Percentiles rank a stretch among this genome's conserved stretches.
These are phyloP conservation scores for Arabis hirsuta DNA, from an alignment of 345 rosid genomes.

Conservation along the genomic window DNA sequence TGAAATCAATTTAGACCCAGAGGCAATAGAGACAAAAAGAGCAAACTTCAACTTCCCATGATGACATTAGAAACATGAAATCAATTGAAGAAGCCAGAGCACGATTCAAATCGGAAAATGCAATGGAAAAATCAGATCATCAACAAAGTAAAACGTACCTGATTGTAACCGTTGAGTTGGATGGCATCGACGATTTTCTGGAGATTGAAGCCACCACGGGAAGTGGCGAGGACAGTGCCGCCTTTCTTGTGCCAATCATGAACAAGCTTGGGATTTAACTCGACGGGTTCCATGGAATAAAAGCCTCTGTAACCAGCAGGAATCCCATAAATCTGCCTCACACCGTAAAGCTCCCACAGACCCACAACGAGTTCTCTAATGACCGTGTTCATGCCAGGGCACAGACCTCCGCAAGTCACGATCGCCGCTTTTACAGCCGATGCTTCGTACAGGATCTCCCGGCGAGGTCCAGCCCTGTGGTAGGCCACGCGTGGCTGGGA, in stretches of 20 bases:
- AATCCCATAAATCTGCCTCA: constrained; percentile 72
- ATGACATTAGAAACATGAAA: too few relatives aligned
- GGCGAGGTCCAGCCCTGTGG: constrained; percentile 78
- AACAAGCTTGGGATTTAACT: constrained; percentile 68
- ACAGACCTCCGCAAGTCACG: constrained; percentile 88
- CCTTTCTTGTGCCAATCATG: constrained; percentile 79
- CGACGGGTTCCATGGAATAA: constrained; percentile 58
- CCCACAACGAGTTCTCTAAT: constrained; percentile 86
- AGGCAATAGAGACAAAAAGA: too few relatives aligned
- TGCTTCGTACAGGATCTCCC: constrained; percentile 56
- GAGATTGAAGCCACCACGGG: constrained; percentile 83
- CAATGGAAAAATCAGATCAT: too few relatives aligned
- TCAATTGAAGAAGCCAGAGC: too few relatives aligned
- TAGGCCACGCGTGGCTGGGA: constrained; percentile 51
- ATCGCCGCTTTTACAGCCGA: constrained; percentile 58
- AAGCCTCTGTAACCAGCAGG: constrained; percentile 86
- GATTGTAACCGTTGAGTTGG: constrained; percentile 59
- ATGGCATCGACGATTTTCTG: constrained; percentile 70
- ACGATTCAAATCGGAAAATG: too few relatives aligned
- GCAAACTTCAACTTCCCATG: too few relatives aligned
- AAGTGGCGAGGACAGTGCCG: constrained; percentile 81
- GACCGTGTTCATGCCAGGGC: constrained; percentile 92
- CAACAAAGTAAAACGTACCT: constrained; percentile 48
- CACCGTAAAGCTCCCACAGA: constrained; percentile 86
- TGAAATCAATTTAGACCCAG: too few relatives aligned